Evolutionary conservation across 176 grass and related monocot genomes (phyloP).

Genomic region (Avena eriantha): DNA sequence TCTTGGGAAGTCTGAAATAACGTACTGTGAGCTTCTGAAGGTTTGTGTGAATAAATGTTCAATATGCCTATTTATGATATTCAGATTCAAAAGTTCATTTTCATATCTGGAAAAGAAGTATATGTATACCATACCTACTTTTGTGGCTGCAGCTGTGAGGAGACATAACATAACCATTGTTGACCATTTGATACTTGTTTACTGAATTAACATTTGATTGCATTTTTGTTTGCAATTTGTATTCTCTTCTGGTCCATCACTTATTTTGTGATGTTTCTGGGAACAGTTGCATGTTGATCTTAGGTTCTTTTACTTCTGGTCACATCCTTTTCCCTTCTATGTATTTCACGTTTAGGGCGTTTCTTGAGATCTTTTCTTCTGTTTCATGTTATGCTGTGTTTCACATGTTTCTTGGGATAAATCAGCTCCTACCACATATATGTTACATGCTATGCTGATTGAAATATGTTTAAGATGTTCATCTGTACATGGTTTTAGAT

Average conservation of each 20-base stretch:
- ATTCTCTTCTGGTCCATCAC: constrained; percentile 11
- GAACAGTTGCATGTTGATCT: not conserved
- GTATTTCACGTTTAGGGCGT: constrained; percentile 9
- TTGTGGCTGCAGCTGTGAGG: constrained; percentile 15
- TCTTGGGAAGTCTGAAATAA: constrained; percentile 90
- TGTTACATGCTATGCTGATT: too few species aligned
- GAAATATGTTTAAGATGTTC: not conserved
- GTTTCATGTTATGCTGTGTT: constrained; percentile 14
- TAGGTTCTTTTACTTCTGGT: constrained; percentile 23
- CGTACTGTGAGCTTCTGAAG: constrained; percentile 88
- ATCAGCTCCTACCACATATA: not conserved
- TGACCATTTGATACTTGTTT: constrained; percentile 25
- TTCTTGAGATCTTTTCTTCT: not conserved
- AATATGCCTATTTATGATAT: constrained; percentile 17
- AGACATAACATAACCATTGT: constrained; percentile 5
- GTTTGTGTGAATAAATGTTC: constrained; percentile 52
- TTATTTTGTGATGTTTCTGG: constrained; percentile 24
- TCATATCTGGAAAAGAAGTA: constrained; percentile 10
- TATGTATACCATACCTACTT: constrained; percentile 23
- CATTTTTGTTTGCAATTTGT: constrained; percentile 16
- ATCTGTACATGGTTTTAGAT: constrained; percentile 33
- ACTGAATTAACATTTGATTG: constrained; percentile 11
- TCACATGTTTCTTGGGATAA: constrained; percentile 22
- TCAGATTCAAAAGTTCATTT: constrained; percentile 33
- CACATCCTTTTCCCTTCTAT: constrained; percentile 5